phyloP scores from a whole-genome alignment of 768 basidiomycete species.

The Russula earlei region DNA sequence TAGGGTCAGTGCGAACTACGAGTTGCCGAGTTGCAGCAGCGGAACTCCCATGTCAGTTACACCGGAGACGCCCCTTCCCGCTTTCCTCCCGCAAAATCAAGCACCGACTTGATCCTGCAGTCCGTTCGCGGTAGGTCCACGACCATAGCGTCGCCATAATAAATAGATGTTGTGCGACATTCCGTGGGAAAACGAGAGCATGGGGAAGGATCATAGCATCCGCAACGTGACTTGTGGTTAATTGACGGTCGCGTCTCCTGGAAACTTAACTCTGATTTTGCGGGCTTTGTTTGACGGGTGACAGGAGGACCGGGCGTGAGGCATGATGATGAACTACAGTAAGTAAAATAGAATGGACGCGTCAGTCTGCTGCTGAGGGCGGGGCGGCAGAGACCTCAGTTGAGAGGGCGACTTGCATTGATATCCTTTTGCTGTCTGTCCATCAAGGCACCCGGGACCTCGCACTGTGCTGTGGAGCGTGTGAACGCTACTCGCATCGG shows the following conservation, averaged over 20 bases:
- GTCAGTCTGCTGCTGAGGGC: slow-evolving; percentile 7
- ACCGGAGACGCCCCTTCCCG: not conserved
- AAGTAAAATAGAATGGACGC: not conserved
- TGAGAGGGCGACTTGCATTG: not conserved
- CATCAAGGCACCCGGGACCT: not conserved
- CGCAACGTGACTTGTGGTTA: not conserved
- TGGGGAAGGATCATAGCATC: not conserved
- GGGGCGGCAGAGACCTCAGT: not conserved
- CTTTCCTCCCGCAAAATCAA: not conserved
- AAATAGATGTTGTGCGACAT: too few species aligned
- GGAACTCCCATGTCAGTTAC: too few species aligned
- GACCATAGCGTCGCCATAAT: too few species aligned
- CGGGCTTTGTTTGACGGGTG: too few species aligned
- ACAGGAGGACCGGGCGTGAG: too few species aligned
- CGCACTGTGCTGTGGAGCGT: not conserved
- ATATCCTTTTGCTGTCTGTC: not conserved
- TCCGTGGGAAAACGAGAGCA: too few species aligned
- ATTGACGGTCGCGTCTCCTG: too few species aligned
- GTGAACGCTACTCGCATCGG: not conserved
- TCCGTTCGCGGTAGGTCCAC: too few species aligned
- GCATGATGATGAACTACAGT: not conserved
- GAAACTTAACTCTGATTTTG: too few species aligned
- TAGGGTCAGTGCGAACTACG: too few species aligned
- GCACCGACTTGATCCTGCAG: too few species aligned
- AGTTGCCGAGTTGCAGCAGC: too few species aligned